phyloP scores from a whole-genome alignment of 257 asterid species.

The Rauvolfia tetraphylla region DNA sequence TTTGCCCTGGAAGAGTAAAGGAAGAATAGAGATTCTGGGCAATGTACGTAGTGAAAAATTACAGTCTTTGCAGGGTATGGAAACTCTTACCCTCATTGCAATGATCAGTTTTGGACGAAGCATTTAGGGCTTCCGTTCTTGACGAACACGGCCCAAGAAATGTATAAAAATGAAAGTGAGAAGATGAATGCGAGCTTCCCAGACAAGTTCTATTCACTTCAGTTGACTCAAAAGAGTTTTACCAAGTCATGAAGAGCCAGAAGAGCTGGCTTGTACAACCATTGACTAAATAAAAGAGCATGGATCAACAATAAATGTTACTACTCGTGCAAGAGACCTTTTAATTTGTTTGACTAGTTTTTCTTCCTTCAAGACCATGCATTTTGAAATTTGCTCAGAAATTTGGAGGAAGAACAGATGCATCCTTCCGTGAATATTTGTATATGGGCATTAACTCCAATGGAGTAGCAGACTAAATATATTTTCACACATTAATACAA shows the following conservation, averaged over 20 bases:
- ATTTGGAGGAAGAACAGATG: background rate
- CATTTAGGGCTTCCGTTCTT: background rate
- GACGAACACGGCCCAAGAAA: background rate
- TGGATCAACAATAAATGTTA: background rate
- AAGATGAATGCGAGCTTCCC: background rate
- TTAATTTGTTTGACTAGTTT: background rate
- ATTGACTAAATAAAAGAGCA: background rate
- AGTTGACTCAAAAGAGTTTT: background rate
- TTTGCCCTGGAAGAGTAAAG: conserved; percentile 9
- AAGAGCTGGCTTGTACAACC: background rate
- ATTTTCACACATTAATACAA: conserved; percentile 3
- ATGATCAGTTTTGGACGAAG: background rate
- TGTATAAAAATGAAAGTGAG: background rate
- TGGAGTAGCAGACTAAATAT: background rate
- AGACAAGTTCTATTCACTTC: background rate
- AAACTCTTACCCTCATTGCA: background rate
- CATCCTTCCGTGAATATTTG: background rate
- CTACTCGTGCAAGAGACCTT: background rate
- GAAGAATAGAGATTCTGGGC: background rate
- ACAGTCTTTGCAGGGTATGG: conserved; percentile 20
- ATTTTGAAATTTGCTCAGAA: background rate
- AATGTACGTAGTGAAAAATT: background rate
- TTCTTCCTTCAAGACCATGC: background rate
- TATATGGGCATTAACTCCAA: background rate
- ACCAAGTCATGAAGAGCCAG: background rate